phyloP scores from a whole-genome alignment of 805 yeast genomes.

The Pichia insulana region DNA sequence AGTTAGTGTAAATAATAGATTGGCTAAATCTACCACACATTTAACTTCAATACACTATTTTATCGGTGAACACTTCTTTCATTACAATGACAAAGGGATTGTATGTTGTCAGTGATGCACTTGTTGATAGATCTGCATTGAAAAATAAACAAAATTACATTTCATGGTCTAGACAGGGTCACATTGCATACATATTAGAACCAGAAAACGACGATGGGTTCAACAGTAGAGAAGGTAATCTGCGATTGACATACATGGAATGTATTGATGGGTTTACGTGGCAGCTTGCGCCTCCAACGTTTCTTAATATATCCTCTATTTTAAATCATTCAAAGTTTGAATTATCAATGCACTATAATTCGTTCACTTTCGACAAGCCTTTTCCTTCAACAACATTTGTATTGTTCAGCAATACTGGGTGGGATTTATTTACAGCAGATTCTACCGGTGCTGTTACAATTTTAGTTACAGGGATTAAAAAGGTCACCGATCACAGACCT shows the following conservation, averaged over 20 bases:
- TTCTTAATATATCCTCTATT: conserved; percentile 1
- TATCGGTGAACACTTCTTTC: no score
- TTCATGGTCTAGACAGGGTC: conserved; percentile 81
- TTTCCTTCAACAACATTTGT: conserved; percentile 31
- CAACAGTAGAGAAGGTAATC: conserved; percentile 21
- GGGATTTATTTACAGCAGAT: conserved; percentile 77
- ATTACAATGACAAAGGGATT: conserved; percentile 4
- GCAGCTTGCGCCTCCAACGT: conserved; percentile 58
- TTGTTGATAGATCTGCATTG: conserved; percentile 14
- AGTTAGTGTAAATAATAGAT: no score
- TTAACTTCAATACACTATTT: no score
- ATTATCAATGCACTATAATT: conserved; percentile 10
- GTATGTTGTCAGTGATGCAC: conserved; percentile 17
- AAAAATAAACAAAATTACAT: conserved; percentile 17
- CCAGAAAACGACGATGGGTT: conserved; percentile 19
- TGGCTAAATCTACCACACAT: no score
- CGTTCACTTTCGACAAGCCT: neutral
- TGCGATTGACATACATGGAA: conserved; percentile 60
- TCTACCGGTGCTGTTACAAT: conserved; percentile 57
- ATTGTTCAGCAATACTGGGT: conserved; percentile 70
- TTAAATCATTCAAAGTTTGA: neutral
- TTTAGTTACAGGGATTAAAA: conserved; percentile 40
- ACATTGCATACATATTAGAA: conserved; percentile 51
- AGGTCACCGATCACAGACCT: conserved; percentile 16
- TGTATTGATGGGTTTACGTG: conserved; percentile 69